Evolutionary conservation across 176 grass and related monocot species (phyloP).

Genomic region (Rhynchospora pubera): DNA sequence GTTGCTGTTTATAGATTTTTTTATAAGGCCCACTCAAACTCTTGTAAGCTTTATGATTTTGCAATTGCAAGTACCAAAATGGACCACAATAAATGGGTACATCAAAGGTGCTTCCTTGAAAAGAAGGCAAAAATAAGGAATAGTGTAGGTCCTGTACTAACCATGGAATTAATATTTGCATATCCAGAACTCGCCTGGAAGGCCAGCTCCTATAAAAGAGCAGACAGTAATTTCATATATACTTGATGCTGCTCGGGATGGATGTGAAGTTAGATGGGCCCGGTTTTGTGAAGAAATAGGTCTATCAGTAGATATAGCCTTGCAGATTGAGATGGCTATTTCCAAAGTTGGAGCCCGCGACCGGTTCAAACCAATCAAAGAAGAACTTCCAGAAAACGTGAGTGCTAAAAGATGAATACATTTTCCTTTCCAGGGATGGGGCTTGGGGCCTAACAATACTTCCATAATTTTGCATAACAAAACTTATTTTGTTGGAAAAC

Average conservation of each 20-base stretch:
- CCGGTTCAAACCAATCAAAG: conserved; percentile 74
- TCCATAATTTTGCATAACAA: background rate
- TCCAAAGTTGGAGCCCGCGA: conserved; percentile 66
- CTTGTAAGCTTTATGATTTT: no score
- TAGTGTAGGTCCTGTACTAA: background rate
- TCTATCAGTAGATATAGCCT: conserved; percentile 58
- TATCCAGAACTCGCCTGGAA: conserved; percentile 46
- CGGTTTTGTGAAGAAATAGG: conserved; percentile 67
- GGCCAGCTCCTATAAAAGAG: conserved; percentile 76
- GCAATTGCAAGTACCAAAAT: conserved; percentile 8
- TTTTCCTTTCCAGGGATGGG: background rate
- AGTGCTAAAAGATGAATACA: background rate
- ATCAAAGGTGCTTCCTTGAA: background rate
- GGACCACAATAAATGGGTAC: background rate
- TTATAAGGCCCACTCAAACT: background rate
- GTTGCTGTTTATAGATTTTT: background rate
- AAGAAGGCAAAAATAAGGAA: background rate
- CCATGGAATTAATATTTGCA: background rate
- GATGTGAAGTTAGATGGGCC: conserved; percentile 69
- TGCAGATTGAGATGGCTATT: conserved; percentile 46
- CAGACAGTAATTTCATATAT: conserved; percentile 64
- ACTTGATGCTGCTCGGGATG: conserved; percentile 73
- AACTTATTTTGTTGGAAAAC: background rate
- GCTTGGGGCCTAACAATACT: background rate
- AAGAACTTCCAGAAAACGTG: conserved; percentile 74